phyloP scores from a whole-genome alignment of 108 stramenopile genomes.

The Nannochloropsis oceanica region DNA sequence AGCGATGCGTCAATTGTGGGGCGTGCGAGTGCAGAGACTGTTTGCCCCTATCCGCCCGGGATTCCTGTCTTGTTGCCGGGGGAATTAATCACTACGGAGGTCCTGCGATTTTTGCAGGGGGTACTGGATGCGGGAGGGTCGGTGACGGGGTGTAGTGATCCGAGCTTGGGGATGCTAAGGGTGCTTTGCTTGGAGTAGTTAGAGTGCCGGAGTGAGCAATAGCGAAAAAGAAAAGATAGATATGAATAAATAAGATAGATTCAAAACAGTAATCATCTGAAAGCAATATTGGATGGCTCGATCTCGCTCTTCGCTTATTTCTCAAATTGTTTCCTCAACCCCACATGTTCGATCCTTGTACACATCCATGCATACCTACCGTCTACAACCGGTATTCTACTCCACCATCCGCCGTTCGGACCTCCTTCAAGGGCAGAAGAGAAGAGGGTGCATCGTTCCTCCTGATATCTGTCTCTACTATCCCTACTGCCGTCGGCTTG shows the following conservation, averaged over 20 bases:
- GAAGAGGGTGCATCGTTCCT: neutral
- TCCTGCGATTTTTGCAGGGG: neutral
- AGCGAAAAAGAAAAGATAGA: neutral
- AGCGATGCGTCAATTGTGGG: constrained; percentile 10
- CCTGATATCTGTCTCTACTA: neutral
- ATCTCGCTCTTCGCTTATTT: neutral
- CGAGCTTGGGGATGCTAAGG: constrained; percentile 6
- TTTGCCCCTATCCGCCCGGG: constrained; percentile 31
- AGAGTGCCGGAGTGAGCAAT: neutral
- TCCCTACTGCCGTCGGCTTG: neutral
- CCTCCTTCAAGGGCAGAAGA: neutral
- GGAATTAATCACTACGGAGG: constrained; percentile 14
- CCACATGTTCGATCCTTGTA: neutral
- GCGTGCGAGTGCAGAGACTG: constrained; percentile 25
- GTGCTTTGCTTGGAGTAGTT: neutral
- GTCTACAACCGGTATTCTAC: neutral
- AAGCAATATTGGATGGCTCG: too few species aligned
- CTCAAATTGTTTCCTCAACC: neutral
- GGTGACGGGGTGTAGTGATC: constrained; percentile 15
- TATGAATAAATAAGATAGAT: neutral
- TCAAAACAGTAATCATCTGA: neutral
- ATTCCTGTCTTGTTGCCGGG: constrained; percentile 26
- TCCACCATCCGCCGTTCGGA: neutral
- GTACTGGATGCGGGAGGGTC: constrained; percentile 5
- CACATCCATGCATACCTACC: neutral